Base-by-base conservation (phyloP, 2,329 filamentous ascomycete genomes). In the Penicillium oxalicum region DNA sequence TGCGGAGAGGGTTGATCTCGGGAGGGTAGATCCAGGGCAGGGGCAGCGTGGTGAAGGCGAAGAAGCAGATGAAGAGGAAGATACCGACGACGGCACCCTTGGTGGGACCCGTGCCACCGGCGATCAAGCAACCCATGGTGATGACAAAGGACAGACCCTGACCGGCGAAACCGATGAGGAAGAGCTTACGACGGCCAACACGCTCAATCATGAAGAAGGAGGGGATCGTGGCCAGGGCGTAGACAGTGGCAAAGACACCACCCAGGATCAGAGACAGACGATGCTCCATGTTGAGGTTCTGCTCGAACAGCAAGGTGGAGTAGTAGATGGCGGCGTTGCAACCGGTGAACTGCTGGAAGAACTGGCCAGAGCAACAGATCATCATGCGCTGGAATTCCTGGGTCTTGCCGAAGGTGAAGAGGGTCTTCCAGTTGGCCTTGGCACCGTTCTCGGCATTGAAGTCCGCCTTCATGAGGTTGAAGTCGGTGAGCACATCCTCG, bases 1-100 rank as follows among this genome's bases (percentile, higher is more conserved):
- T 78, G 61, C 74, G 75, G 61, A 77, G 70, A 2, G 76, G 76
- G 55, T 74, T 76, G 61, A 77, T 69, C 51, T 77, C 77, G 42
- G 75, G 71, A 0, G 74, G 66, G 51, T 67, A 65, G 45, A 65
- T 51, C 81, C 80, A 85, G 2, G 81, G 81, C 25, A 83, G 73
- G 8, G 81, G 80, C 4, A 83, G 62, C 74, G 78, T 81, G 0
- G 79, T 83, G 0, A 81, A 80, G 13, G 81, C 82, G 54, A 84
- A 86, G 51, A 80, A 82, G 9, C 78, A 77, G 54, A 85, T 85
- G 67, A 84, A 86, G 4, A 80, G 77, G 66, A 86, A 86, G 28
- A 86, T 67, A 49, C 82, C 82, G 1, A 83, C 80, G 5, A 73
- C 57, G 13, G 65, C 65, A 51, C 66, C 66, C 49, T 65, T 64